Percentiles rank a stretch among this genome's conserved stretches.
Evolutionary conservation across 495 filamentous ascomycete genomes (phyloP).

Genomic region (Acidomyces sp.): DNA sequence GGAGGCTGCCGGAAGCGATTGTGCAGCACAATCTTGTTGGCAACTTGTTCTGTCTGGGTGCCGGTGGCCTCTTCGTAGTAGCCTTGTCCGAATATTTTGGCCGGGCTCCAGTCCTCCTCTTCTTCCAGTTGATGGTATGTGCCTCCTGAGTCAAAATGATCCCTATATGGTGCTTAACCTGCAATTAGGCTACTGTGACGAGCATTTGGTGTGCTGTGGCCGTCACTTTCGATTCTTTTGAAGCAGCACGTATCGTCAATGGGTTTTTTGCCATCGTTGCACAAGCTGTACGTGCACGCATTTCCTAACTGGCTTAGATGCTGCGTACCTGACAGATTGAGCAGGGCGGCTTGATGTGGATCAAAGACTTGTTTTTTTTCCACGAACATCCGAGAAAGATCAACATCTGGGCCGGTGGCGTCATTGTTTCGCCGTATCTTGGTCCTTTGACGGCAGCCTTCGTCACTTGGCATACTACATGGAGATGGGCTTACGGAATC

Average conservation of each 20-base stretch:
- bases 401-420: constrained; percentile 43
- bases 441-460: constrained; percentile 49
- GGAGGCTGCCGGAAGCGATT: neutral
- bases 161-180: no score
- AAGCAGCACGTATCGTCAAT: neutral
- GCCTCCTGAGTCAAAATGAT: no score
- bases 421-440: constrained; percentile 46
- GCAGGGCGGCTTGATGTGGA: neutral
- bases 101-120: neutral
- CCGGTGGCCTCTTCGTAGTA: neutral
- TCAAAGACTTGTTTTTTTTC: constrained; percentile 51
- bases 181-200: neutral
- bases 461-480: constrained; percentile 39
- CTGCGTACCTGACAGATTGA: no score
- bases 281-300: no score
- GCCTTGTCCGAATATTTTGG: neutral
- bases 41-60: neutral
- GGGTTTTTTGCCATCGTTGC: no score
- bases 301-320: no score
- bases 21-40: neutral
- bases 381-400: constrained; percentile 52
- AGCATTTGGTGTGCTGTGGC: neutral
- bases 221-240: neutral
- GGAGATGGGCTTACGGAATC: constrained; percentile 41
- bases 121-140: neutral